phyloP scores from a whole-genome alignment of 257 asterid genomes.

The Jaltomata sinuosa region DNA sequence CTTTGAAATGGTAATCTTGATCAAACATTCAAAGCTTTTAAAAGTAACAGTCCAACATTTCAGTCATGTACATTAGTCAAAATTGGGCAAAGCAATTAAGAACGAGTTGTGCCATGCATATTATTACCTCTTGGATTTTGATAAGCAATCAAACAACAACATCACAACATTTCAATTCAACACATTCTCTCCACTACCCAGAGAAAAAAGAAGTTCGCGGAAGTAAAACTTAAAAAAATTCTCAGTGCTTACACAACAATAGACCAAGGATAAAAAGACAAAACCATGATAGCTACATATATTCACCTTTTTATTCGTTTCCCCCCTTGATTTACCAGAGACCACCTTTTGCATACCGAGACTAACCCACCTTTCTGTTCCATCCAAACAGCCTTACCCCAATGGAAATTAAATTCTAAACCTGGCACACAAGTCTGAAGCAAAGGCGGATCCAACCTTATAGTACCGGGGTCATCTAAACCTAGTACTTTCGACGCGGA shows the following conservation, averaged over 20 bases:
- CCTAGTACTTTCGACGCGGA: not conserved
- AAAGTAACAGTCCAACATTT: too few species aligned
- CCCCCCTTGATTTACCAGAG: not conserved
- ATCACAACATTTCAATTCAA: not conserved
- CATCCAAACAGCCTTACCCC: not conserved
- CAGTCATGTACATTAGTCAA: not conserved
- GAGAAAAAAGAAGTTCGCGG: too few species aligned
- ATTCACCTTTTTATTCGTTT: not conserved
- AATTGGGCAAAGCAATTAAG: not conserved
- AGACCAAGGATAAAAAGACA: not conserved
- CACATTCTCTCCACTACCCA: too few species aligned
- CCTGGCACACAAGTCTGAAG: not conserved
- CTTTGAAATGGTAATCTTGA: not conserved
- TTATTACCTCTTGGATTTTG: not conserved
- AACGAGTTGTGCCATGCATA: not conserved
- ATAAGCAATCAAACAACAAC: not conserved
- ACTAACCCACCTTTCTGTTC: not conserved
- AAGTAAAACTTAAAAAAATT: not conserved
- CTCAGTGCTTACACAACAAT: not conserved
- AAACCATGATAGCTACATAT: not conserved
- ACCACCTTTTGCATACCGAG: not conserved
- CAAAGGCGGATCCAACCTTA: too few species aligned
- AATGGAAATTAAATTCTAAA: not conserved
- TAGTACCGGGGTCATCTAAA: not conserved
- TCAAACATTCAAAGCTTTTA: too few species aligned